Evolutionary conservation across 257 asterid genomes (phyloP), one percentile per base, ranked within the genome.

Genomic region (Eucommia ulmoides): DNA sequence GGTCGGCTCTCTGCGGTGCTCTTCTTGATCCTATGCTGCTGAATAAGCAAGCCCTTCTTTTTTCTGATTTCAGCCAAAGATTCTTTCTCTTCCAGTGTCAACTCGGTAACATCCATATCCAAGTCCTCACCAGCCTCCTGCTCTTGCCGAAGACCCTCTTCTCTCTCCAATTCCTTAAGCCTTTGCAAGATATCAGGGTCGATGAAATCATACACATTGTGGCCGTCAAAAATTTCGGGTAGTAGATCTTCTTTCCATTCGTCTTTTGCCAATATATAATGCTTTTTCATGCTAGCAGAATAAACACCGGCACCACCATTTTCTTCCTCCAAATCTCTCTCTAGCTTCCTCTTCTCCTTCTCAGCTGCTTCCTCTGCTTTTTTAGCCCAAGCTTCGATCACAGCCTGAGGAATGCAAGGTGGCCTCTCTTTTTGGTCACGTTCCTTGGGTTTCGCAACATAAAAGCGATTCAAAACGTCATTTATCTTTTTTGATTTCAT

Each of bases 291-390:
- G 76, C 82, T 83, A 12, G 95, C 96, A n/a, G 98, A 91, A 73
- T 91, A 91, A 7, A 91, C 98, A 71, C 96, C 98, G 0, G 98
- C 98, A 63, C 98, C 98, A 23, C 98, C 98, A 65, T 86, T 91
- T 68, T 86, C 98, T 50, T 86, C 62, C 74, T 91, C 96, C 29
- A 91, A 64, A 69, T 91, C 98, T 65, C 54, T 82, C 75, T 91
- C 98, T 15, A 91, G 87, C 63, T 75, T 81, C 67, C 68, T 75
- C 61, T 66, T 79, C 68, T 76, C 77, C 44, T 80, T 80, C 73
- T 74, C 84, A 0, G 76, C 71, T 50, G 63, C 72, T 55, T 65
- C 76, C 49, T 65, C 87, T 1, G 77, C 82, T 65, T 69, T 42
- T 70, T 72, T 85, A 35, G 80, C 89, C 63, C 63, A 72, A 24